Evolutionary conservation across 495 filamentous ascomycete species (phyloP).

Genomic region (Penicillium silybi): DNA sequence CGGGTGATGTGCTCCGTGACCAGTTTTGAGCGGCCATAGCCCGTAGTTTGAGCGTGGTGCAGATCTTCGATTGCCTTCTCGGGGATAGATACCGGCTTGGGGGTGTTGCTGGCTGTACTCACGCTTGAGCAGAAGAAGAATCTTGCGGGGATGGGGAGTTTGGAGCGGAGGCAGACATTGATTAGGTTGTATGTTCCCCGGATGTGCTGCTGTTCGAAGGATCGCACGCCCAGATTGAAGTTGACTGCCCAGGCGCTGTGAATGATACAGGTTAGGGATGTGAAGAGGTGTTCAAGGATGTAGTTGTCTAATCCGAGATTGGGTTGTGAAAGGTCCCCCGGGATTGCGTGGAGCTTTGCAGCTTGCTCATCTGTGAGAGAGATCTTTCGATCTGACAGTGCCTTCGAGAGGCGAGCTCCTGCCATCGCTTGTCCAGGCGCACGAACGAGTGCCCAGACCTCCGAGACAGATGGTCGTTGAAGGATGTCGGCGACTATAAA

Average conservation of each 20-base stretch:
- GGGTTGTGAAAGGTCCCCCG: conserved; percentile 27
- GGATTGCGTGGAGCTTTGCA: conserved; percentile 19
- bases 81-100: conserved; percentile 32
- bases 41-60: conserved; percentile 45
- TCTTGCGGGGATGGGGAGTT: conserved; percentile 23
- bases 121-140: conserved; percentile 63
- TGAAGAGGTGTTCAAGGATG: conserved; percentile 37
- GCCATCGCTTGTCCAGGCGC: conserved; percentile 30
- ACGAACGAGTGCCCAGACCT: conserved; percentile 58
- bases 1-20: conserved; percentile 55
- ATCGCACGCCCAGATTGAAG: conserved; percentile 59
- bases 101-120: conserved; percentile 40
- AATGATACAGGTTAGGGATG: conserved; percentile 47
- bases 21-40: conserved; percentile 61
- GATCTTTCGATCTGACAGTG: conserved; percentile 20
- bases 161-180: conserved; percentile 46
- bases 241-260: conserved; percentile 73
- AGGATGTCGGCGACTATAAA: conserved; percentile 49
- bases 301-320: conserved; percentile 42
- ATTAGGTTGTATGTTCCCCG: conserved; percentile 57
- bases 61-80: conserved; percentile 49
- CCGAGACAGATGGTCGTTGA: conserved; percentile 24
- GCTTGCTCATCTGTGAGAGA: conserved; percentile 12
- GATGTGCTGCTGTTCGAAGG: conserved; percentile 58
- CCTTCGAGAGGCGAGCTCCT: conserved; percentile 20